A percentile compares a stretch with the other conserved stretches of the same genome.
Conservation (phyloP, 2,329 filamentous ascomycete genomes). For the Elsinoe perseae region DNA sequence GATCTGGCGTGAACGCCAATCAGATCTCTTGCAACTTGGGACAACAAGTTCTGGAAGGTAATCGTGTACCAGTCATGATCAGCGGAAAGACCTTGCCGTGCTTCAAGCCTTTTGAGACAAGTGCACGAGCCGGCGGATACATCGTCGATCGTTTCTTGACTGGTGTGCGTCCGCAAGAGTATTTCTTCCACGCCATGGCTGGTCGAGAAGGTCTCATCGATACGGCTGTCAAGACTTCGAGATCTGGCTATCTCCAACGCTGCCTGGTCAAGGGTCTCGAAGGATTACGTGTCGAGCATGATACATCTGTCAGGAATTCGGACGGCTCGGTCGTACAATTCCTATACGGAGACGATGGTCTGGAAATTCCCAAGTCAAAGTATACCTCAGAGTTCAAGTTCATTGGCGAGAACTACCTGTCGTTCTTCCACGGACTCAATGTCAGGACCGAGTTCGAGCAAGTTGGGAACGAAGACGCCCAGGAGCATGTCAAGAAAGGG, state of each 20-base stretch:
- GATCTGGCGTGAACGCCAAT: slow-evolving; percentile 86
- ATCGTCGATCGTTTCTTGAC: slow-evolving; percentile 96
- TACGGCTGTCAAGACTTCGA: slow-evolving; percentile 95
- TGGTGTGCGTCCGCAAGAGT: slow-evolving; percentile 92
- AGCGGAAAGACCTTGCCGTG: slow-evolving; percentile 94
- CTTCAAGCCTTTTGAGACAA: slow-evolving; percentile 85
- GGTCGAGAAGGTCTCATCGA: slow-evolving; percentile 97
- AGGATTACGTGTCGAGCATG: slow-evolving; percentile 83
- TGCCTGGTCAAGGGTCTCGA: slow-evolving; percentile 99
- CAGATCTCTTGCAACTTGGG: slow-evolving; percentile 96
- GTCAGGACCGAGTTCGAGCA: slow-evolving; percentile 47
- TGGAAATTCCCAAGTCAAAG: slow-evolving; percentile 90
- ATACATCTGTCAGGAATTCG: slow-evolving; percentile 86
- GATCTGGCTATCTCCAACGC: slow-evolving; percentile 91
- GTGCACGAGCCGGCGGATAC: slow-evolving; percentile 83
- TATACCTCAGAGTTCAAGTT: slow-evolving; percentile 88
- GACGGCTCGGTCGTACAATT: slow-evolving; percentile 94
- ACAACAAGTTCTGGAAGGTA: slow-evolving; percentile 91
- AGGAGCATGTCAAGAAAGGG: slow-evolving; percentile 53
- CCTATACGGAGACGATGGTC: slow-evolving; percentile 89
- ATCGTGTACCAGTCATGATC: slow-evolving; percentile 93
- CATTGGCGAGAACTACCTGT: slow-evolving; percentile 74
- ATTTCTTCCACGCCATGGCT: slow-evolving; percentile 99
- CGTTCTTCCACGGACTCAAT: slow-evolving; percentile 67
- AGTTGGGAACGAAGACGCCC: slow-evolving; percentile 60